Evolutionary conservation across 2,329 filamentous ascomycete genomes (phyloP).

Genomic region (Calcarisporium arbuscula): DNA sequence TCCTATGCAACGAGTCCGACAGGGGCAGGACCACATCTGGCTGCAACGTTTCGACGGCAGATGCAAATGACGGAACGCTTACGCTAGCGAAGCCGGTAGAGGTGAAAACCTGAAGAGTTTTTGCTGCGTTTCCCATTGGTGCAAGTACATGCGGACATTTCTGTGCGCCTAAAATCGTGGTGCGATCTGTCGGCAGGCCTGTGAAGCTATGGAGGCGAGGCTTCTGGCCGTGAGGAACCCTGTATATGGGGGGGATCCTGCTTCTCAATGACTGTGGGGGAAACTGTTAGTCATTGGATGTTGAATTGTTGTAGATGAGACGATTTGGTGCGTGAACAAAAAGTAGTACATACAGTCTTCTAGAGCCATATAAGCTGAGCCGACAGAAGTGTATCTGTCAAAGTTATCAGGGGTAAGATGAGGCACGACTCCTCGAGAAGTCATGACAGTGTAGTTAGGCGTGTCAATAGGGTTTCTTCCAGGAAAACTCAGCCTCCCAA

Average conservation of each 20-base stretch:
- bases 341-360: slow-evolving; percentile 73
- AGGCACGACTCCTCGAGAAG: slow-evolving; percentile 78
- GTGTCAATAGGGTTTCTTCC: slow-evolving; percentile 66
- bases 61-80: slow-evolving; percentile 60
- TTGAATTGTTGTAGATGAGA: background rate
- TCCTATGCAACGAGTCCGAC: slow-evolving; percentile 57
- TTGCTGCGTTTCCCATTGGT: slow-evolving; percentile 64
- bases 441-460: slow-evolving; percentile 72
- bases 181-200: slow-evolving; percentile 56
- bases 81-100: slow-evolving; percentile 78
- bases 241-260: slow-evolving; percentile 44
- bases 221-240: slow-evolving; percentile 27
- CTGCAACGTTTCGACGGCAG: slow-evolving; percentile 55
- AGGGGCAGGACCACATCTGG: slow-evolving; percentile 78
- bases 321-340: background rate
- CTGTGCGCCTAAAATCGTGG: slow-evolving; percentile 71
- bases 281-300: slow-evolving; percentile 1
- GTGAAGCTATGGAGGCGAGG: slow-evolving; percentile 70
- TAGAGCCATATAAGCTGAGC: slow-evolving; percentile 71
- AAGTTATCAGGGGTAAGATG: slow-evolving; percentile 86
- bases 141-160: slow-evolving; percentile 69
- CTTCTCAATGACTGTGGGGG: slow-evolving; percentile 46
- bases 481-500: slow-evolving; percentile 60
- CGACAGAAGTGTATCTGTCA: slow-evolving; percentile 55
- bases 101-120: slow-evolving; percentile 70